These are phyloP conservation scores for Boechera retrofracta DNA, from an alignment of 345 rosid genomes.

Conservation along the genomic window DNA sequence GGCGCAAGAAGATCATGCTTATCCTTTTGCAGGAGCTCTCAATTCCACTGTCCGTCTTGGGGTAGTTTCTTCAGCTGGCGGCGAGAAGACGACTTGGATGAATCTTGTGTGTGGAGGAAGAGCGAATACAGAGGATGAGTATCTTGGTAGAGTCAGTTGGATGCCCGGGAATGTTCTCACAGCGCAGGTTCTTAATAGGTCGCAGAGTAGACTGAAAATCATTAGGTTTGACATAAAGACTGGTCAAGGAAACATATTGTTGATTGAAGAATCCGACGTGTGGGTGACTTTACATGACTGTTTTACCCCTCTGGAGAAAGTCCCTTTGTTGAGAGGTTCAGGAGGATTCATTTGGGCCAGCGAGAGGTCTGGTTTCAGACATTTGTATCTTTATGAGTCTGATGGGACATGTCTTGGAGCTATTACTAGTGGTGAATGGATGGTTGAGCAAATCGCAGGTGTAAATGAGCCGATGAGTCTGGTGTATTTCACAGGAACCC, in stretches of 20 bases:
- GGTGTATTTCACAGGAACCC: conserved; percentile 81
- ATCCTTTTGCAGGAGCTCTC: conserved; percentile 94
- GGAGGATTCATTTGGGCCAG: conserved; percentile 98
- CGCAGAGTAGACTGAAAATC: conserved; percentile 69
- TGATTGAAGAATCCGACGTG: conserved; percentile 66
- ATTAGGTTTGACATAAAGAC: conserved; percentile 73
- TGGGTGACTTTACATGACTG: conserved; percentile 96
- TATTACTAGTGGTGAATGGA: conserved; percentile 86
- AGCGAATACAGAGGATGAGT: conserved; percentile 64
- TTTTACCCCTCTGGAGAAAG: conserved; percentile 80
- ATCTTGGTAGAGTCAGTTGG: conserved; percentile 90
- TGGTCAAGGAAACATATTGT: conserved; percentile 62
- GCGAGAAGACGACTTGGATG: conserved; percentile 83
- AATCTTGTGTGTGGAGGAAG: conserved; percentile 84
- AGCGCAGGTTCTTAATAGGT: conserved; percentile 80
- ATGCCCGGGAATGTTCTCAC: conserved; percentile 73
- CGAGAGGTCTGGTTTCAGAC: conserved; percentile 86
- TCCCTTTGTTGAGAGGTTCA: conserved; percentile 50
- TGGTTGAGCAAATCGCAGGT: conserved; percentile 92
- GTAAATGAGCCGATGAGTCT: conserved; percentile 69
- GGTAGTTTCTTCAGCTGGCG: conserved; percentile 77
- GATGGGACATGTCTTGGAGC: conserved; percentile 79
- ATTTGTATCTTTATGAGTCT: conserved; percentile 79
- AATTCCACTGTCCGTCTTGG: conserved; percentile 89
- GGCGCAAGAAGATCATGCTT: conserved; percentile 92